Evolutionary conservation across 2,329 filamentous ascomycete genomes (phyloP).

Genomic region (Beauveria asiatica): DNA sequence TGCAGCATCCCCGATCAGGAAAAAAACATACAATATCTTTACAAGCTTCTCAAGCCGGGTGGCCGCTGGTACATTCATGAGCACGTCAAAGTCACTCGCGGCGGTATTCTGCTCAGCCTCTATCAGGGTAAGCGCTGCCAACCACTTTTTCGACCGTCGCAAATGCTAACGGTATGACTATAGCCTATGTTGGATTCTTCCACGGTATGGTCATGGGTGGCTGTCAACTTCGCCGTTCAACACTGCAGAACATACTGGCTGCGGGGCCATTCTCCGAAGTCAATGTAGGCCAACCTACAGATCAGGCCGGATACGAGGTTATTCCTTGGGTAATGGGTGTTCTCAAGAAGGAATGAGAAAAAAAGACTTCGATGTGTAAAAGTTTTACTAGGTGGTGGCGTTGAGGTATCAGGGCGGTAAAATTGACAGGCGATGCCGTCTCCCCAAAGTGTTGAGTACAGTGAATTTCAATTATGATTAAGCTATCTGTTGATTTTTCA

Average conservation of each 20-base stretch:
- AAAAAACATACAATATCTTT: slow-evolving; percentile 45
- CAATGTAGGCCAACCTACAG: slow-evolving; percentile 34
- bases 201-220: slow-evolving; percentile 46
- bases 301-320: slow-evolving; percentile 32
- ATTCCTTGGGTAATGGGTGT: slow-evolving; percentile 45
- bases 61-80: slow-evolving; percentile 57
- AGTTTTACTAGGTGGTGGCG: not conserved
- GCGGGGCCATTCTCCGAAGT: slow-evolving; percentile 43
- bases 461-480: not conserved
- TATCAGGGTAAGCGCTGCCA: slow-evolving; percentile 43
- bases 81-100: slow-evolving; percentile 40
- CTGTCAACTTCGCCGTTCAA: slow-evolving; percentile 42
- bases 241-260: slow-evolving; percentile 35
- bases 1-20: slow-evolving; percentile 56
- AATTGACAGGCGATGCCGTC: not conserved
- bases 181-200: slow-evolving; percentile 41
- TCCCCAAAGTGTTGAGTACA: not conserved
- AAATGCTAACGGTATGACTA: not conserved
- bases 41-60: slow-evolving; percentile 50
- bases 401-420: not conserved
- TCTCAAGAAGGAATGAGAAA: slow-evolving; percentile 36
- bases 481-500: too few species aligned
- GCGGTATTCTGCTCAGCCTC: slow-evolving; percentile 30
- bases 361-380: not conserved
- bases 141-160: not conserved